These are phyloP conservation scores for Plantago coronopus DNA, from an alignment of 305 asterid genomes.

Conservation along the genomic window DNA sequence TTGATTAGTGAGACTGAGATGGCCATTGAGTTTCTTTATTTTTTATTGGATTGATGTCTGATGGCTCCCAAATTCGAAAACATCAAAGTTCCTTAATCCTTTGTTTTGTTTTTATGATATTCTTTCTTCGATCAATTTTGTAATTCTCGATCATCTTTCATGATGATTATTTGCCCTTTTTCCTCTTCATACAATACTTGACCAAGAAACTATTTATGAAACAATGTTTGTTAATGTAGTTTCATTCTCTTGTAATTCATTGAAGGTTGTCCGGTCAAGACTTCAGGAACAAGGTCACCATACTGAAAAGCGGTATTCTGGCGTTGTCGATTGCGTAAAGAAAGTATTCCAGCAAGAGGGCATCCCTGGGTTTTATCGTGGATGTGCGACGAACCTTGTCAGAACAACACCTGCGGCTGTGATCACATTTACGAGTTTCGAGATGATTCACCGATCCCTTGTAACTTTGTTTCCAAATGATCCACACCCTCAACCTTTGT, in stretches of 20 bases:
- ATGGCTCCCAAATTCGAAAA: too few species aligned
- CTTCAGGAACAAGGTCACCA: conserved; percentile 96
- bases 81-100: too few species aligned
- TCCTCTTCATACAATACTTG: too few species aligned
- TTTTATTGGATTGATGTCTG: too few species aligned
- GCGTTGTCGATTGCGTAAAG: conserved; percentile 72
- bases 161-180: too few species aligned
- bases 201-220: background rate
- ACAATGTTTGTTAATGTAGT: background rate
- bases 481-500: conserved; percentile 59
- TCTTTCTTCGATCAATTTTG: background rate
- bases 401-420: conserved; percentile 95
- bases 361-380: conserved; percentile 73
- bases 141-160: too few species aligned
- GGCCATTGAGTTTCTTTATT: too few species aligned
- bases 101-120: background rate
- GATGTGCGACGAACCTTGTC: conserved; percentile 84
- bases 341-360: conserved; percentile 80
- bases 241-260: background rate
- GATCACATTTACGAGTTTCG: conserved; percentile 91
- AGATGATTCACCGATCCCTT: conserved; percentile 87
- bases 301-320: conserved; percentile 70
- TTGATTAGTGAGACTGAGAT: too few species aligned
- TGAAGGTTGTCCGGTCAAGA: conserved; percentile 85
- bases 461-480: conserved; percentile 63